phyloP scores from a whole-genome alignment of 78 protist genomes.

The Dictyostelium capitatum region DNA sequence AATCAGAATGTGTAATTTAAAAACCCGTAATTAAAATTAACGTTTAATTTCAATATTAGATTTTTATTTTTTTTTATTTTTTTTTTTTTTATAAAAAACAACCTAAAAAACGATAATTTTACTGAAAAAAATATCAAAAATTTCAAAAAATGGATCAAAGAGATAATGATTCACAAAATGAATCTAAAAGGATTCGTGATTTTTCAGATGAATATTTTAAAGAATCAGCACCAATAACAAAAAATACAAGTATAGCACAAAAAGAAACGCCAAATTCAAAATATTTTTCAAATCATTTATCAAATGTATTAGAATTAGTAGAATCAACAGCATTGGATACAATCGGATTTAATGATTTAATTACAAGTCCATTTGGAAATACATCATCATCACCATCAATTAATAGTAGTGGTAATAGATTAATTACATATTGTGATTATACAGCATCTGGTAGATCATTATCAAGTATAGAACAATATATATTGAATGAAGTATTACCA shows the following conservation, averaged over 20 bases:
- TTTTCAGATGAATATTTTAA: constrained; percentile 47
- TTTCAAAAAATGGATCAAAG: neutral
- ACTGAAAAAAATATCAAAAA: neutral
- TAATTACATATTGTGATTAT: constrained; percentile 85
- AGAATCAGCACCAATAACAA: neutral
- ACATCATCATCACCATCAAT: neutral
- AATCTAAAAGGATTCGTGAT: constrained; percentile 6
- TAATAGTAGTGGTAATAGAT: neutral
- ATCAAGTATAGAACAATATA: constrained; percentile 71
- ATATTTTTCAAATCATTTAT: neutral
- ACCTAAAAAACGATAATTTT: too few species aligned
- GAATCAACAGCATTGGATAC: constrained; percentile 4
- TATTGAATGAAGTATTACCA: constrained; percentile 85
- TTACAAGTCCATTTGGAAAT: constrained; percentile 22
- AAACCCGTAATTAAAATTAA: too few species aligned
- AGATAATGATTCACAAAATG: neutral
- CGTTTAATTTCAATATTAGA: too few species aligned
- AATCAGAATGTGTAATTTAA: too few species aligned
- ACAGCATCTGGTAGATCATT: constrained; percentile 91
- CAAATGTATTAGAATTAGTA: neutral
- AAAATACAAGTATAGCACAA: neutral
- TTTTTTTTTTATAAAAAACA: too few species aligned
- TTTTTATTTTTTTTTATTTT: too few species aligned
- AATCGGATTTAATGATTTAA: constrained; percentile 31
- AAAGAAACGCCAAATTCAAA: neutral